A percentile compares a stretch with the other conserved stretches of the same genome.
Evolutionary conservation across 495 filamentous ascomycete genomes (phyloP).

Genomic region (Penicillium subrubescens): DNA sequence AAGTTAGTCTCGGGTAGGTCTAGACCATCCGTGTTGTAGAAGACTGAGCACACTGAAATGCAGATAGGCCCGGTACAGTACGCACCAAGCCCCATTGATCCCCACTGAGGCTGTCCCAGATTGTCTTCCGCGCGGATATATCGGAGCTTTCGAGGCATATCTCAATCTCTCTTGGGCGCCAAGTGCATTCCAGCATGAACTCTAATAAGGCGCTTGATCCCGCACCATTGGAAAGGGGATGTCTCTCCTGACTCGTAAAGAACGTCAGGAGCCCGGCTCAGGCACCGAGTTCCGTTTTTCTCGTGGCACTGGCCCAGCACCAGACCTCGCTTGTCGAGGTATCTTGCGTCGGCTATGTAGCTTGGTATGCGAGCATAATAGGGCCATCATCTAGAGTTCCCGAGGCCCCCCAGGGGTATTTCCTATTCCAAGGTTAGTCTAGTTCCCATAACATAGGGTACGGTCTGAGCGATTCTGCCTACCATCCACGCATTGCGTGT

Average conservation of each 20-base stretch:
- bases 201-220: conserved; percentile 17
- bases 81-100: too few species aligned
- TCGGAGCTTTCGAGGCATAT: background rate
- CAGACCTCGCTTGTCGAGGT: too few species aligned
- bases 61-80: background rate
- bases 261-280: background rate
- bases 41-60: background rate
- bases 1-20: conserved; percentile 21
- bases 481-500: background rate
- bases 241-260: conserved; percentile 10
- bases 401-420: background rate
- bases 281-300: background rate
- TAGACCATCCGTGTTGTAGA: background rate
- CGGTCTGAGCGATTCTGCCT: background rate
- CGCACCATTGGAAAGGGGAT: conserved; percentile 6
- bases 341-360: background rate
- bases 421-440: background rate
- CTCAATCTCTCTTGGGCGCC: background rate
- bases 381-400: background rate
- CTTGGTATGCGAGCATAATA: background rate
- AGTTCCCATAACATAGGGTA: background rate
- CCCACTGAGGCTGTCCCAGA: background rate
- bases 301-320: background rate
- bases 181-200: conserved; percentile 18
- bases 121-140: background rate